Evolutionary conservation across 2,329 filamentous ascomycete species (phyloP), one percentile per base, ranked within the genome.

Genomic region (Sporothrix euskadiensis): DNA sequence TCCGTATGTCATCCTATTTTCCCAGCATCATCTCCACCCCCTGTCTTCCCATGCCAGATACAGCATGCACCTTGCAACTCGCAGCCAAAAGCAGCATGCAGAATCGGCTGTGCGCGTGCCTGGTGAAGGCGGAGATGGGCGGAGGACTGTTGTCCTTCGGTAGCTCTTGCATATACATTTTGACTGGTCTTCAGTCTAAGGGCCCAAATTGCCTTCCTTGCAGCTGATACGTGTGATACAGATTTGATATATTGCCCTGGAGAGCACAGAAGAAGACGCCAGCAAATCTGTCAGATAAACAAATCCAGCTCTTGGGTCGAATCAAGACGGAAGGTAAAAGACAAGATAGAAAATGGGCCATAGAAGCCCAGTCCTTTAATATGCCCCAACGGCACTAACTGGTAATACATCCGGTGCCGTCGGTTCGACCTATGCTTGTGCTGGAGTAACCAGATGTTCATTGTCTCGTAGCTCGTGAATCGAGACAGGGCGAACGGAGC

Each of bases 101-200:
- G 71, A 32, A 73, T 73, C 71, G 63, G 19, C 71, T 32, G 63
- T 69, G 59, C 59, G 57, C 35, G 32, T 26, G 19, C 52, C 14
- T 35, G 32, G 9, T 12, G n/a, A 30, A 26, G n/a, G 10, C 30
- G n/a, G 22, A 22, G 54, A 57, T 30, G n/a, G 10, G 52, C 26
- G 52, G 52, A 14, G 3, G 3, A 6, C 41, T 44, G 41, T 19
- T 49, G 44, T 19, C 4, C 10, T 16, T 4, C 44, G 10, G 41
- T 12, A 49, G 44, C 44, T 49, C 14, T 49, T 49, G 19, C 19
- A 19, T 6, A 49, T 49, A 19, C 14, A 49, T 16, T 49, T 49
- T 44, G 41, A 44, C 41, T 44, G 41, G 41, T 44, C 12, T 44
- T 44, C 14, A 19, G 14, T 6, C 44, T 3, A 19, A 14, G 1